Evolutionary conservation across 2,329 filamentous ascomycete species (phyloP), one percentile per base, ranked within the genome.

Genomic region (Aspergillus hiratsukae): DNA sequence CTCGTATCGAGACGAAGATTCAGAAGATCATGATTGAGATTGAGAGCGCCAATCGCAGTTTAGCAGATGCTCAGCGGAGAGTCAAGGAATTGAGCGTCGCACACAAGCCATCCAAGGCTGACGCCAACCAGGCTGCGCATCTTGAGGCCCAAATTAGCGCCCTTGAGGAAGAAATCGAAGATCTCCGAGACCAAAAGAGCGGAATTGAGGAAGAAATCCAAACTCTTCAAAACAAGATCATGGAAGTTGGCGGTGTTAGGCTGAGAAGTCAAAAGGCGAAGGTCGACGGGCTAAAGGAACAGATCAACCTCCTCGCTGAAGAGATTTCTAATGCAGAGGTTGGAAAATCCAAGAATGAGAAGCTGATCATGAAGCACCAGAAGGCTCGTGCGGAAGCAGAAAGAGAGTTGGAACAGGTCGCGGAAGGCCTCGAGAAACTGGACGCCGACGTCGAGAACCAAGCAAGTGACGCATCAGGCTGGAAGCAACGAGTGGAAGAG

Each of bases 201-300:
- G 94, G 87, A 48, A 86, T 96, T 8, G 94, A 99, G 71, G 87
- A 87, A 27, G 94, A 97, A 73, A 97, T 99, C 75, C 93, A 96
- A 75, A 82, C 82, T 21, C 80, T 99, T 1, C 93, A 99, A 71
- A 88, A 94, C 81, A 96, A 92, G 80, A 99, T 99, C 68, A 97
- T 99, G 94, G 88, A 97, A 74, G 88, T 96, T 61, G 94, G 94
- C 69, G 94, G 94, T 75, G 91, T 97, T 67, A 91, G 90, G 75
- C 85, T 99, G 19, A 87, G 94, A 54, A 84, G 87, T 19, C 93
- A 99, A 71, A 92, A 94, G 65, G 87, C 90, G 59, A 95, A 89
- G 78, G 91, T 99, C 35, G 93, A 97, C 70, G 83, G 87, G 6
- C 79, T 95, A 61, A 96, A 95, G 71, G 89, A 91, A 66, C 87